phyloP scores from a whole-genome alignment of 1,139 yeast species.

The Nakaseomyces nivariensis region DNA sequence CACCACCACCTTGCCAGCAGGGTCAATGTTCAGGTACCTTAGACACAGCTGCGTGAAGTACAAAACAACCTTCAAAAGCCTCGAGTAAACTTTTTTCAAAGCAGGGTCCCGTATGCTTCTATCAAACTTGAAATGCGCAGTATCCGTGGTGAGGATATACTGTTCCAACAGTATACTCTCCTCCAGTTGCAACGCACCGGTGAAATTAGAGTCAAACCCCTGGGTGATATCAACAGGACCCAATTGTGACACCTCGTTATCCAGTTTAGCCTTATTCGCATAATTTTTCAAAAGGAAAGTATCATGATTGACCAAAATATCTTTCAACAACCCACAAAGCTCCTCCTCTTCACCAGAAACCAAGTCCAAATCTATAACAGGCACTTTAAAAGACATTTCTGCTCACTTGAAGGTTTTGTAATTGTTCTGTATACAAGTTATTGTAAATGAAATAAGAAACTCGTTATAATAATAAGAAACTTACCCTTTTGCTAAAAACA shows the following conservation, averaged over 20 bases:
- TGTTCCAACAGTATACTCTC: conserved; percentile 20
- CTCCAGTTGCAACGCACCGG: conserved; percentile 15
- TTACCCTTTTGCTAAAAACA: too few relatives aligned
- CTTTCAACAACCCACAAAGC: conserved; percentile 17
- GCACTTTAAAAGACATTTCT: conserved; percentile 7
- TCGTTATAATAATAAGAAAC: too few relatives aligned
- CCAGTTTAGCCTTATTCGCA: conserved; percentile 19
- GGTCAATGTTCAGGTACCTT: conserved; percentile 9
- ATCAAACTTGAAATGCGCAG: conserved; percentile 8
- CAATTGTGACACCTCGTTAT: conserved; percentile 8
- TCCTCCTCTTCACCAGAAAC: conserved; percentile 17
- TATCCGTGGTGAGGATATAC: conserved; percentile 19
- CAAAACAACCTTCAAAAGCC: conserved; percentile 17
- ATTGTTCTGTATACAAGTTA: too few relatives aligned
- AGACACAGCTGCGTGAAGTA: conserved; percentile 19
- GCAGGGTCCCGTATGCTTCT: conserved; percentile 10
- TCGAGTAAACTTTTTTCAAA: conserved; percentile 11
- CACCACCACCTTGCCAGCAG: background rate
- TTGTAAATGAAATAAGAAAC: background rate
- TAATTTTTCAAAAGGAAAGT: conserved; percentile 25
- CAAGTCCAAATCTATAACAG: conserved; percentile 20
- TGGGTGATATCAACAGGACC: conserved; percentile 9
- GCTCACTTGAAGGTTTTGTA: background rate
- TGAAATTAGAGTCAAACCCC: conserved; percentile 24
- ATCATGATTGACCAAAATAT: conserved; percentile 17